Evolutionary conservation across 208 protist species (phyloP).

Genomic region (Polymyxa betae): DNA sequence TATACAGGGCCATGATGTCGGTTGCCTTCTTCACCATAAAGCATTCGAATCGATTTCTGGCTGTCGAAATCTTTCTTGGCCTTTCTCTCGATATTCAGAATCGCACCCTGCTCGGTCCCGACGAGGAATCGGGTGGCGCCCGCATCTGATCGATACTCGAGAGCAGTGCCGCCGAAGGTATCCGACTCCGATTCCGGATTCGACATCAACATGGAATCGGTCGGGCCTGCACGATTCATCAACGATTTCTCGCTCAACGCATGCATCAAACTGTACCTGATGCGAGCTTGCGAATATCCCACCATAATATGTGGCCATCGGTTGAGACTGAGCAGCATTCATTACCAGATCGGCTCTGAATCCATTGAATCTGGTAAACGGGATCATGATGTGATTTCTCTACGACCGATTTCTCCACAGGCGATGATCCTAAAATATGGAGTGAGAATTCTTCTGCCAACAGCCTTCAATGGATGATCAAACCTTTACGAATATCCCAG

Average conservation of each 20-base stretch:
- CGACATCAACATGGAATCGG: slow-evolving; percentile 82
- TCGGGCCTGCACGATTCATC: slow-evolving; percentile 75
- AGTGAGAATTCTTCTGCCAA: neutral
- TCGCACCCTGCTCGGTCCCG: slow-evolving; percentile 89
- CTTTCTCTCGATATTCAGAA: slow-evolving; percentile 85
- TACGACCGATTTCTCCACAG: slow-evolving; percentile 79
- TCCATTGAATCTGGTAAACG: slow-evolving; percentile 91
- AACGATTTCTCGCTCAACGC: neutral
- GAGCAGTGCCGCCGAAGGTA: slow-evolving; percentile 84
- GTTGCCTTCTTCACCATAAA: slow-evolving; percentile 80
- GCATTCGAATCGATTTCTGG: slow-evolving; percentile 57
- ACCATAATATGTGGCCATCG: slow-evolving; percentile 89
- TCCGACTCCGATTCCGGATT: slow-evolving; percentile 79
- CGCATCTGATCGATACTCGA: slow-evolving; percentile 84
- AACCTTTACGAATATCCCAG: slow-evolving; percentile 88
- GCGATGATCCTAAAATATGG: slow-evolving; percentile 71
- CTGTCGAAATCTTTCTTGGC: slow-evolving; percentile 78
- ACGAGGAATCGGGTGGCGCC: slow-evolving; percentile 93
- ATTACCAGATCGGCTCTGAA: slow-evolving; percentile 89
- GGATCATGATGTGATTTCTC: slow-evolving; percentile 94
- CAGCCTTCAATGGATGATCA: neutral
- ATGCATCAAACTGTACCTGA: neutral
- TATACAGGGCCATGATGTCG: slow-evolving; percentile 90
- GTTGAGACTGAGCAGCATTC: slow-evolving; percentile 89
- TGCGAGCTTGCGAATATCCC: slow-evolving; percentile 87